These are phyloP conservation scores for Ceratobasidium sp. DNA, from an alignment of 1,284 basidiomycete genomes.

Conservation along the genomic window DNA sequence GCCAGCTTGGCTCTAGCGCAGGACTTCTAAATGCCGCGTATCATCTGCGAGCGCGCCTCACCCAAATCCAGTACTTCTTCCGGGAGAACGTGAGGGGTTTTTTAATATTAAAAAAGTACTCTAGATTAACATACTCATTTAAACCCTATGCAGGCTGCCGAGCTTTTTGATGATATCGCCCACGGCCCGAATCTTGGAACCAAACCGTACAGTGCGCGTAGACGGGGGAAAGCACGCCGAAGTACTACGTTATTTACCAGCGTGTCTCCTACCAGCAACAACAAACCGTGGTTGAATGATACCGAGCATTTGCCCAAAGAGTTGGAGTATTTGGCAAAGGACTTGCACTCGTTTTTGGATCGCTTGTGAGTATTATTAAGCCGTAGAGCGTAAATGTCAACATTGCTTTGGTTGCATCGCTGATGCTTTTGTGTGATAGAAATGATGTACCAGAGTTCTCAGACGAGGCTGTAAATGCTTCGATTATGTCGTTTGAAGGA, in stretches of 20 bases:
- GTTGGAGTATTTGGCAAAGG: slow-evolving; percentile 66
- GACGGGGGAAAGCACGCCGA: slow-evolving; percentile 22
- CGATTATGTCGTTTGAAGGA: slow-evolving; percentile 70
- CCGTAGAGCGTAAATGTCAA: not conserved
- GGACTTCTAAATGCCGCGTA: slow-evolving; percentile 41
- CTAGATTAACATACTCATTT: not conserved
- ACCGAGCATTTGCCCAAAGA: slow-evolving; percentile 72
- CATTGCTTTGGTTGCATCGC: slow-evolving; percentile 48
- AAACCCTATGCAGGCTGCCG: not conserved
- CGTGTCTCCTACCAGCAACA: not conserved
- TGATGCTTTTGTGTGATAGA: slow-evolving; percentile 8
- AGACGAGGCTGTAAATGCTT: slow-evolving; percentile 73
- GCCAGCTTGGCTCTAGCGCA: slow-evolving; percentile 43
- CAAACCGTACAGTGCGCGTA: slow-evolving; percentile 38
- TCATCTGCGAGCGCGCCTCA: slow-evolving; percentile 37
- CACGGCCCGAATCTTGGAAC: slow-evolving; percentile 8
- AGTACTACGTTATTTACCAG: too few species aligned
- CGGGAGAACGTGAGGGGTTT: slow-evolving; percentile 41
- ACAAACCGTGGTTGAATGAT: slow-evolving; percentile 54
- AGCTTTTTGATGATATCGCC: not conserved
- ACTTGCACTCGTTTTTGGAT: slow-evolving; percentile 70
- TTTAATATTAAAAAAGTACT: not conserved
- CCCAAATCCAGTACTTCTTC: slow-evolving; percentile 45
- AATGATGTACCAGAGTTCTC: slow-evolving; percentile 52
- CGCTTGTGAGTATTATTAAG: slow-evolving; percentile 60